These are phyloP conservation scores for Arthonia radiata DNA, from an alignment of 495 filamentous ascomycete genomes.

Conservation along the genomic window DNA sequence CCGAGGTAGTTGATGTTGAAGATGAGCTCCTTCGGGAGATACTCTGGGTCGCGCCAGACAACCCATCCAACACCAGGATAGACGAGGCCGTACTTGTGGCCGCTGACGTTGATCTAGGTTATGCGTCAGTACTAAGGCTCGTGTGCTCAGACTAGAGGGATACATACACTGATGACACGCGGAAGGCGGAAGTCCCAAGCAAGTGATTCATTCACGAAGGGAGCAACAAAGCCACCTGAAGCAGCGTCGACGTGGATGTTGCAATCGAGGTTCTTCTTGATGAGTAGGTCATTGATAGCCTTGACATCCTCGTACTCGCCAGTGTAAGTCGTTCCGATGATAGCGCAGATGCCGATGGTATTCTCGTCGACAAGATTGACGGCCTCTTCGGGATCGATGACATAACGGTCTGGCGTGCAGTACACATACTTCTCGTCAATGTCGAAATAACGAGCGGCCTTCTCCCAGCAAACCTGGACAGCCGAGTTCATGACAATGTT, in stretches of 20 bases:
- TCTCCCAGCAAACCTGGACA: conserved; percentile 92
- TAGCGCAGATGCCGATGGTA: conserved; percentile 79
- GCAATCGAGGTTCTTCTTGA: conserved; percentile 43
- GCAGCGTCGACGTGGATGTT: conserved; percentile 85
- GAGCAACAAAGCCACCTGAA: conserved; percentile 70
- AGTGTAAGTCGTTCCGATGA: conserved; percentile 83
- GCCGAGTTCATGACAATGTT: conserved; percentile 86
- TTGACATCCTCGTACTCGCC: conserved; percentile 88
- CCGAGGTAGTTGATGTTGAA: conserved; percentile 97
- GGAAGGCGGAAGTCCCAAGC: conserved; percentile 74
- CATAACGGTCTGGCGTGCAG: conserved; percentile 55
- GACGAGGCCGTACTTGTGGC: conserved; percentile 64
- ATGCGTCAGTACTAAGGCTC: no score
- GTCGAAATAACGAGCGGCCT: conserved; percentile 85
- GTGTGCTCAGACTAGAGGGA: no score
- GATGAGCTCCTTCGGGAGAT: conserved; percentile 66
- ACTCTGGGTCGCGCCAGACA: conserved; percentile 64
- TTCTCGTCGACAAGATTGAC: conserved; percentile 80
- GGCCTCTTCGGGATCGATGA: conserved; percentile 66
- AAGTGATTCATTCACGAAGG: conserved; percentile 59
- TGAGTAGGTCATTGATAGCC: conserved; percentile 59
- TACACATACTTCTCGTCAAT: conserved; percentile 64
- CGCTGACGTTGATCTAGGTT: conserved; percentile 88
- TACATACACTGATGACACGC: conserved; percentile 61
- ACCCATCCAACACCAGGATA: conserved; percentile 90